Evolutionary conservation across 2,329 filamentous ascomycete genomes (phyloP), one percentile per base, ranked within the genome.

Genomic region (Annulohypoxylon truncatum): DNA sequence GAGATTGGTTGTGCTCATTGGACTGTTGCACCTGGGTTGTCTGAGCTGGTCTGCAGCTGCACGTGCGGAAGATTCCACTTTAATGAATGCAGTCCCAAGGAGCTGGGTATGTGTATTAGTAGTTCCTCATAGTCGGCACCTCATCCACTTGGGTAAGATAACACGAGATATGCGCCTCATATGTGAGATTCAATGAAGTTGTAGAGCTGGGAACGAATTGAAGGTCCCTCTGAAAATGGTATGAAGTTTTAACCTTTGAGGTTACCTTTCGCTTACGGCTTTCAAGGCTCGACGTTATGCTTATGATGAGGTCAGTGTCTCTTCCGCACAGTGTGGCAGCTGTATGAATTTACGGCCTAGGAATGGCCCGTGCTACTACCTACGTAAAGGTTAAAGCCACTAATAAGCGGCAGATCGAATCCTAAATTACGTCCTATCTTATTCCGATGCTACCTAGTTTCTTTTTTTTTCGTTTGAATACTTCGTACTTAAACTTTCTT

Each of bases 1-100:
- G 15, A 26, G 12, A 15, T 35, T 31, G n/a, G 52, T 12, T 20
- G 15, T 58, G 57, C 53, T 56, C 6, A 69, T 69, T 69, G 67
- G 67, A 13, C 20, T 15, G 35, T 64, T 5, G n/a, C 9, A 1
- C 33, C 2, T 57, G 29, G 42, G 40, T 42, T 63, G 29, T 18
- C n/a, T 18, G 54, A 42, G 29, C 40, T 12, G 47, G 42, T 52
- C 46, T 28, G 15, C 12, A 24, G 54, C 47, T 64, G 52, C 55
- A 64, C 13, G 42, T 33, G 55, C 55, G 57, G 61, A 64, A 51
- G 40, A 42, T 53, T 65, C 52, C 24, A 40, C 24, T 56, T 42
- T 20, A 29, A 15, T 7, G 15, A 42, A 46, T 22, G 35, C 18
- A 40, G 31, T 50, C 12, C 42, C 61, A 38, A 7, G 50, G 33